Base-by-base conservation (phyloP, 2,329 filamentous ascomycete species). In the Alternaria angustiovoidea region DNA sequence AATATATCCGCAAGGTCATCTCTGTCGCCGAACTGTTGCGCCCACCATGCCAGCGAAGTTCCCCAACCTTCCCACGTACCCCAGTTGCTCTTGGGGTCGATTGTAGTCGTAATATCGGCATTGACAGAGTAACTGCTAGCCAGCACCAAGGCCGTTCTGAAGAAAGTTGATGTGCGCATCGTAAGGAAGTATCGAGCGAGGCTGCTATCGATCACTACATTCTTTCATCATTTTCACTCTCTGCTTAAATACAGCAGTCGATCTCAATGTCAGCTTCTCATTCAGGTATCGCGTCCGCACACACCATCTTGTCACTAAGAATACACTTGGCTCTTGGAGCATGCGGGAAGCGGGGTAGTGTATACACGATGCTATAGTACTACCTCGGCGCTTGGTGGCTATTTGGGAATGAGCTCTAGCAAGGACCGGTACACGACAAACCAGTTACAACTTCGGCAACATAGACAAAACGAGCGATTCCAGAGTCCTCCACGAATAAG, bases 41-140 rank as follows among this genome's bases (percentile, higher is more conserved):
- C 58, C 58, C 58, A 61, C 58, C 58, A 61, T 26, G 58, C 58
- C 42, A 61, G 38, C 26, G 54, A 57, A 7, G 58, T 61, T 8
- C 58, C 58, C 58, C 58, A 61, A 18, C 58, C 58, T 36, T 61
- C 58, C 58, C 58, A 61, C 4, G 26, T 57, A 14, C 58, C 58
- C 58, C 58, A 61, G 18, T 61, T 57, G 7, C 53, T 53, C 8
- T 57, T 61, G 14, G 58, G 28, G n/a, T 61, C 24, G 11, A 61
- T 57, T 2, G 54, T 61, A 2, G 42, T 61, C 4, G 58, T 61
- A 0, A 47, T 32, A 20, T 61, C 58, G 41, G 58, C 58, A 14
- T 48, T 48, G 54, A 39, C 58, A 7, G 39, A 42, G 24, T 42
- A 48, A 28, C 48, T 34, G 30, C 36, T 57, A 3, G 34, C 54